Evolutionary conservation across 139 green algal species (phyloP).

Genomic region (Chlorella sp.): DNA sequence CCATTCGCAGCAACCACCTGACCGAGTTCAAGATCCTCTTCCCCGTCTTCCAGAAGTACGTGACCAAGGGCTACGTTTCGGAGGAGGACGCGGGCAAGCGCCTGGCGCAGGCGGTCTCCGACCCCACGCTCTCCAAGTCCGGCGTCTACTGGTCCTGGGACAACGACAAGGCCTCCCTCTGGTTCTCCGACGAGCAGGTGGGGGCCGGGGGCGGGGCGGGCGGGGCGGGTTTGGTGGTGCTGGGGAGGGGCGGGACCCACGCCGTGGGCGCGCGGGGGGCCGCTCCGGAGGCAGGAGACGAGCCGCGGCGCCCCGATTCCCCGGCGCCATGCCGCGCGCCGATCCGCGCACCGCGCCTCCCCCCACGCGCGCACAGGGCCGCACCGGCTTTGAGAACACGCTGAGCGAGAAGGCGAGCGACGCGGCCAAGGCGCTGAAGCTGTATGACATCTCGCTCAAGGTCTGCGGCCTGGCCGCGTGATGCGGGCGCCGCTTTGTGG

Average conservation of each 20-base stretch:
- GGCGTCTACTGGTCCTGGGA: conserved; percentile 90
- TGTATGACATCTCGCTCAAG: conserved; percentile 80
- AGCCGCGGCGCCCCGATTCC: too few species aligned
- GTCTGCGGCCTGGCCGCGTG: conserved; percentile 82
- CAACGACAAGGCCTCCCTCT: conserved; percentile 62
- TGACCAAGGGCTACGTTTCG: conserved; percentile 91
- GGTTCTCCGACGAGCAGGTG: conserved; percentile 11
- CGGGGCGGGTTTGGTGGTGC: conserved; percentile 10
- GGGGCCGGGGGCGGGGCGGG: conserved; percentile 8
- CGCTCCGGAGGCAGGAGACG: conserved; percentile 10
- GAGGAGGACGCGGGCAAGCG: conserved; percentile 87
- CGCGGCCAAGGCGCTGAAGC: conserved; percentile 71
- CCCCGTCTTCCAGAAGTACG: conserved; percentile 94
- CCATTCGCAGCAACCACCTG: conserved; percentile 80
- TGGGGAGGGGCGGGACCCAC: conserved; percentile 59
- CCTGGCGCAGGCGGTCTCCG: conserved; percentile 79
- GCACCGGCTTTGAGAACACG: conserved; percentile 24
- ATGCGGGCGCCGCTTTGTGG: too few species aligned
- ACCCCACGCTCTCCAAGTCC: conserved; percentile 66
- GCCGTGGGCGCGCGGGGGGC: background rate
- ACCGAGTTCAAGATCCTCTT: conserved; percentile 86
- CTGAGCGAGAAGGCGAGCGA: conserved; percentile 67
- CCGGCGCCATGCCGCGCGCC: background rate
- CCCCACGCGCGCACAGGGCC: too few species aligned
- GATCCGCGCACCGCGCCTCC: too few species aligned